phyloP scores from a whole-genome alignment of 495 filamentous ascomycete genomes.

The Astrothelium macrocarpum region DNA sequence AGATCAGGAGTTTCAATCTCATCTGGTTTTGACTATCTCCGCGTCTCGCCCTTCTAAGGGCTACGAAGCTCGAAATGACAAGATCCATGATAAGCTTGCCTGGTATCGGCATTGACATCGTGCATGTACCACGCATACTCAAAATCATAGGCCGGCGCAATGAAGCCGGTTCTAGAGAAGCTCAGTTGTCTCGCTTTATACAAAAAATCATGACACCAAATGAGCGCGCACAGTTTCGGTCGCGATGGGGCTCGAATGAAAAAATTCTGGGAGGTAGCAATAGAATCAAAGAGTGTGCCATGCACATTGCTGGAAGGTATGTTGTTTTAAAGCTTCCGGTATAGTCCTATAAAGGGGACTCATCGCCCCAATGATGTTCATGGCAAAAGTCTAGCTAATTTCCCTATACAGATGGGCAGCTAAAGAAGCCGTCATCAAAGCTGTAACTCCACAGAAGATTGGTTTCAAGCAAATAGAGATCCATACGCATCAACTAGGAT shows the following conservation, averaged over 20 bases:
- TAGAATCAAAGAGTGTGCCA: neutral
- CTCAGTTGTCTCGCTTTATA: constrained; percentile 9
- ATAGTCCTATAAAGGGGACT: no score
- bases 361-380: no score
- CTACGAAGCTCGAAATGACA: no score
- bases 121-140: constrained; percentile 39
- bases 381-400: neutral
- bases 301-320: constrained; percentile 17
- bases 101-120: constrained; percentile 49
- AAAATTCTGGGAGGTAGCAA: neutral
- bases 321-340: neutral
- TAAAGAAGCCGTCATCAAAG: constrained; percentile 58
- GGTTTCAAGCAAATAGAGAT: neutral
- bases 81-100: neutral
- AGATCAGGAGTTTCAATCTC: no score
- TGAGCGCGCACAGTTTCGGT: constrained; percentile 10
- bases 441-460: constrained; percentile 26
- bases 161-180: neutral
- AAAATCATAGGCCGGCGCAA: constrained; percentile 10
- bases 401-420: constrained; percentile 40
- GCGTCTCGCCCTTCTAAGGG: no score
- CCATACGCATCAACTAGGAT: neutral
- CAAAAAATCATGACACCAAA: constrained; percentile 8
- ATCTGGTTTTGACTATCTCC: no score
- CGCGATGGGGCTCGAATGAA: neutral